Conservation (phyloP, 1,284 basidiomycete species). For the Malassezia furfur region DNA sequence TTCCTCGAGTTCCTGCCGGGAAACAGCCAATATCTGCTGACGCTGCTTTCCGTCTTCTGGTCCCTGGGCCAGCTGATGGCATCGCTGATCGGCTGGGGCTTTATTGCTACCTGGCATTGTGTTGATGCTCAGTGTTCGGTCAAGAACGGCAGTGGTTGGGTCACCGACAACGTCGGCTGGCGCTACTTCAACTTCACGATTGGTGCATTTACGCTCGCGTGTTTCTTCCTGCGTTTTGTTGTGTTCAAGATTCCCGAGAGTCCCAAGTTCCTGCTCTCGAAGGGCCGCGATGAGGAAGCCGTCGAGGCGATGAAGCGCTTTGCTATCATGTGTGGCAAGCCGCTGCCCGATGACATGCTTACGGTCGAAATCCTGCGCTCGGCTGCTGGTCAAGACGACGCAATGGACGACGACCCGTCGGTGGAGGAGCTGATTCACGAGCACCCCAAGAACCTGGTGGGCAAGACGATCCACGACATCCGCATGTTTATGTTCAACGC, state of each 20-base stretch:
- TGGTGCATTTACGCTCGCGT: constrained; percentile 37
- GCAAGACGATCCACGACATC: neutral
- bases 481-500: neutral
- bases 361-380: constrained; percentile 42
- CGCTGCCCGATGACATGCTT: constrained; percentile 36
- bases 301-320: constrained; percentile 38
- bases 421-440: constrained; percentile 16
- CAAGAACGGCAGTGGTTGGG: constrained; percentile 23
- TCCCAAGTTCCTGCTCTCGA: constrained; percentile 44
- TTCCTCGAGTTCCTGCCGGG: constrained; percentile 46
- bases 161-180: constrained; percentile 38
- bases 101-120: constrained; percentile 44
- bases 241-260: constrained; percentile 46
- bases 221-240: constrained; percentile 40
- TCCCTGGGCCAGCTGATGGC: constrained; percentile 43
- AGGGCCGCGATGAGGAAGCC: constrained; percentile 46
- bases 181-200: constrained; percentile 43
- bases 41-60: constrained; percentile 46
- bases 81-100: constrained; percentile 42
- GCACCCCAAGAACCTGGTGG: neutral
- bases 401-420: constrained; percentile 20
- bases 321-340: constrained; percentile 35
- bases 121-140: constrained; percentile 5
- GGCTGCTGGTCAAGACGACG: constrained; percentile 39
- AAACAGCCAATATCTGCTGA: constrained; percentile 37